These are phyloP conservation scores for Biscogniauxia marginata DNA, from an alignment of 2,329 filamentous ascomycete genomes.

Conservation along the genomic window DNA sequence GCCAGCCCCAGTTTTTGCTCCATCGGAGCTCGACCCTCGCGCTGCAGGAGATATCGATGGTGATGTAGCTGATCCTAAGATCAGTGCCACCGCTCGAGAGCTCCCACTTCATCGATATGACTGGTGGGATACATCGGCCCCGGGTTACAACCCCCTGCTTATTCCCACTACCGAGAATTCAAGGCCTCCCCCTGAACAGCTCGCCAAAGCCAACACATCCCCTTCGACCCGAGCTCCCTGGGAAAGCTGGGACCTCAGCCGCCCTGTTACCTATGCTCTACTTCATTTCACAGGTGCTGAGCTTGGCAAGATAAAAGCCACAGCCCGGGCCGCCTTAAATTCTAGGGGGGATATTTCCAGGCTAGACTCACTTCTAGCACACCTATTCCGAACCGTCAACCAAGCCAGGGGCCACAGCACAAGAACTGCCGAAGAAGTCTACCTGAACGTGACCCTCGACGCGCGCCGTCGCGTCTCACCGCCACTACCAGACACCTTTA, in stretches of 20 bases:
- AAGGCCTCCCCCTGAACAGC: constrained; percentile 24
- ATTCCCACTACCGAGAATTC: constrained; percentile 25
- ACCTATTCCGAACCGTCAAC: constrained; percentile 45
- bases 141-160: constrained; percentile 30
- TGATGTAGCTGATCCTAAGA: constrained; percentile 21
- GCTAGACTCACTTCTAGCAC: constrained; percentile 45
- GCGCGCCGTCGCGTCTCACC: constrained; percentile 38
- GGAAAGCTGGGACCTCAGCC: constrained; percentile 40
- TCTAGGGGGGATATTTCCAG: constrained; percentile 34
- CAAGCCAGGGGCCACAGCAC: constrained; percentile 27
- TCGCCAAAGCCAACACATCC: constrained; percentile 20
- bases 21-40: constrained; percentile 37
- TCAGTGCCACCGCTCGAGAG: constrained; percentile 29
- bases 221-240: constrained; percentile 38
- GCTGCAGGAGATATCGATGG: constrained; percentile 25
- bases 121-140: constrained; percentile 41
- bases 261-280: constrained; percentile 32
- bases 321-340: constrained; percentile 10
- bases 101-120: constrained; percentile 47
- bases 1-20: constrained; percentile 39
- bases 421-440: constrained; percentile 32
- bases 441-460: constrained; percentile 42
- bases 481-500: constrained; percentile 39
- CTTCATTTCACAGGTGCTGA: constrained; percentile 39
- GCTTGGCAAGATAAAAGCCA: constrained; percentile 34